Conservation (phyloP, 2,329 filamentous ascomycete genomes). For the Colletotrichum melonis region DNA sequence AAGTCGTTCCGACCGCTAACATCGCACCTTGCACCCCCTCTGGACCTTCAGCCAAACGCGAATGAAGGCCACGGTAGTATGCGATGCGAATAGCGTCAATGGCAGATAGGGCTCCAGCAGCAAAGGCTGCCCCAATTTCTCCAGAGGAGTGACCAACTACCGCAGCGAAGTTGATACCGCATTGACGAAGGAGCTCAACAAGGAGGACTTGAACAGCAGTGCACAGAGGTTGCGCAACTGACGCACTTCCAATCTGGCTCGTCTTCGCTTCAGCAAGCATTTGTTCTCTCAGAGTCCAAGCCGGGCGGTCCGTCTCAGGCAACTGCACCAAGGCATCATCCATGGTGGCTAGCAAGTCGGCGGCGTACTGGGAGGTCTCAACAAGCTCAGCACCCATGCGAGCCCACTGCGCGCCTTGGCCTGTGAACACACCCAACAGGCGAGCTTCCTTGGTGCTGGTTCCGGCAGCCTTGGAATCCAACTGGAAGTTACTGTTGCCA, state of each 20-base stretch:
- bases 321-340: slow-evolving; percentile 36
- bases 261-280: slow-evolving; percentile 33
- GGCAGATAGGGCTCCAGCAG: slow-evolving; percentile 52
- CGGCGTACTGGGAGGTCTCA: slow-evolving; percentile 15
- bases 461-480: not conserved
- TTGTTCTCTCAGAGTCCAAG: slow-evolving; percentile 43
- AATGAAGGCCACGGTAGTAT: slow-evolving; percentile 36
- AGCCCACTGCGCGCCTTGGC: slow-evolving; percentile 47
- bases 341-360: slow-evolving; percentile 37
- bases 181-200: slow-evolving; percentile 41
- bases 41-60: slow-evolving; percentile 3
- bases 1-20: slow-evolving; percentile 39
- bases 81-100: slow-evolving; percentile 41
- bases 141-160: slow-evolving; percentile 62
- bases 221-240: slow-evolving; percentile 46
- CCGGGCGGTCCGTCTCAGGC: slow-evolving; percentile 38
- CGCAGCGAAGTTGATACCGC: slow-evolving; percentile 46
- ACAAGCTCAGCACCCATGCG: slow-evolving; percentile 40
- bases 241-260: slow-evolving; percentile 37
- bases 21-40: slow-evolving; percentile 37
- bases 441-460: not conserved
- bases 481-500: slow-evolving; percentile 3
- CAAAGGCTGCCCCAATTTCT: slow-evolving; percentile 63
- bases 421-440: slow-evolving; percentile 44
- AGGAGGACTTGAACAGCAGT: slow-evolving; percentile 45